Evolutionary conservation across 208 protist genomes (phyloP).

Genomic region (Entamoeba nuttalli): DNA sequence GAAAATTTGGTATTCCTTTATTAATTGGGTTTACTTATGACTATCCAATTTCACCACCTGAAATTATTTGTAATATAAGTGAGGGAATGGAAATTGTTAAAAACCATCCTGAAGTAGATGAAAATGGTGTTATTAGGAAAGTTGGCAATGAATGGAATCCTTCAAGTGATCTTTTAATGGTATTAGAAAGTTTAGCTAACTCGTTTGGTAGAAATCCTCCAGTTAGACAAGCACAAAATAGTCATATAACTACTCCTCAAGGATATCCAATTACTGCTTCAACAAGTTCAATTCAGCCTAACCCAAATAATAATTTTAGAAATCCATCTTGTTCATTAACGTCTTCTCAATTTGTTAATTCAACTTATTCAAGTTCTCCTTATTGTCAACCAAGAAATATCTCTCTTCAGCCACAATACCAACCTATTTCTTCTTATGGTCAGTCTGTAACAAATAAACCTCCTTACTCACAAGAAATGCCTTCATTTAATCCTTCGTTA

Average conservation of each 20-base stretch:
- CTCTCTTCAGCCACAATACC: too few relatives aligned
- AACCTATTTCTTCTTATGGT: too few relatives aligned
- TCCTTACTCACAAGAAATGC: too few relatives aligned
- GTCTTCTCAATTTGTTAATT: too few relatives aligned
- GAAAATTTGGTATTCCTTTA: not conserved
- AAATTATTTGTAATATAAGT: not conserved
- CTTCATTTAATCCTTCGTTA: too few relatives aligned
- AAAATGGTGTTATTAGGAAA: not conserved
- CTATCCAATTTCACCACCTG: not conserved
- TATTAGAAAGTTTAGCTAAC: not conserved
- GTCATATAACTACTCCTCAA: not conserved
- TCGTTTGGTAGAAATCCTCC: not conserved
- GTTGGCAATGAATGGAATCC: not conserved
- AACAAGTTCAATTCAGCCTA: not conserved
- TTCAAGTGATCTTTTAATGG: not conserved
- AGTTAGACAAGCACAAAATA: not conserved
- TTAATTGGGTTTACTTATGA: not conserved
- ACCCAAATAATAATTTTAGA: too few relatives aligned
- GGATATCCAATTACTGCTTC: not conserved
- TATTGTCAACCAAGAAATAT: too few relatives aligned
- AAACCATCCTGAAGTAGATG: not conserved
- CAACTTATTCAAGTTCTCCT: too few relatives aligned
- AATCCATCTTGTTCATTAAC: too few relatives aligned
- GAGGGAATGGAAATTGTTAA: not conserved
- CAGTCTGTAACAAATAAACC: too few relatives aligned